These are phyloP conservation scores for Wallacemonas rigidus DNA, from an alignment of 208 protist species.

Conservation along the genomic window DNA sequence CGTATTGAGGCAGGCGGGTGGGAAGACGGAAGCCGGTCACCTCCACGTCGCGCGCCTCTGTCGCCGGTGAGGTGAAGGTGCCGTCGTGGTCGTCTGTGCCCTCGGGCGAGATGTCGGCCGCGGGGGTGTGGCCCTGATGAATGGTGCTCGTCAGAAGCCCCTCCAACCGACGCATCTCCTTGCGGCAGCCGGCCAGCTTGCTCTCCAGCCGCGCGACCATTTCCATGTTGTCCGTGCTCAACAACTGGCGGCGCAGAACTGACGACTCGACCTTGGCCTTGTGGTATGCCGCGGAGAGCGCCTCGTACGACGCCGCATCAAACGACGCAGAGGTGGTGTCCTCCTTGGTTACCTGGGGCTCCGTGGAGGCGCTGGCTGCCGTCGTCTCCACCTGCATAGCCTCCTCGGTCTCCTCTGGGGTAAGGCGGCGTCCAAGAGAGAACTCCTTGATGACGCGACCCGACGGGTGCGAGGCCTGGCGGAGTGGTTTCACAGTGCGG, in stretches of 20 bases:
- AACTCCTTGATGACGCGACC: slow-evolving; percentile 80
- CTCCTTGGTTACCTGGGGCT: slow-evolving; percentile 2
- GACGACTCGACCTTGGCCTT: slow-evolving; percentile 86
- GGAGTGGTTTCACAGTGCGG: slow-evolving; percentile 48
- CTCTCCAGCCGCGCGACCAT: slow-evolving; percentile 61
- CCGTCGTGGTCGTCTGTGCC: background rate
- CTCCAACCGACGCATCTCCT: slow-evolving; percentile 52
- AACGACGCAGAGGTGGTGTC: slow-evolving; percentile 27
- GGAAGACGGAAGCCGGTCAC: slow-evolving; percentile 23
- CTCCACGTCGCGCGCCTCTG: slow-evolving; percentile 1
- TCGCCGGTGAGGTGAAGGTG: background rate
- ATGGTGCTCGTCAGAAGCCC: slow-evolving; percentile 67
- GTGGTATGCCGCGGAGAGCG: slow-evolving; percentile 78
- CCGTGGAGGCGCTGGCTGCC: slow-evolving; percentile 5
- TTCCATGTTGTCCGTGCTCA: slow-evolving; percentile 71
- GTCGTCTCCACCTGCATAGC: slow-evolving; percentile 1
- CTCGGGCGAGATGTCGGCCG: slow-evolving; percentile 12
- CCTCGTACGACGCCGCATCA: slow-evolving; percentile 58
- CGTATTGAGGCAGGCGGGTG: slow-evolving; percentile 32
- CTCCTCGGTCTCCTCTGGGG: slow-evolving; percentile 11
- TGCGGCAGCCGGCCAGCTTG: slow-evolving; percentile 49
- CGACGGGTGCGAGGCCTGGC: slow-evolving; percentile 63
- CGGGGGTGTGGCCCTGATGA: slow-evolving; percentile 30
- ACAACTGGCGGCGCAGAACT: slow-evolving; percentile 71
- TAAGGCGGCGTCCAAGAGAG: slow-evolving; percentile 56